phyloP scores from a whole-genome alignment of 2,329 filamentous ascomycete genomes.

The Xylaria sp. region DNA sequence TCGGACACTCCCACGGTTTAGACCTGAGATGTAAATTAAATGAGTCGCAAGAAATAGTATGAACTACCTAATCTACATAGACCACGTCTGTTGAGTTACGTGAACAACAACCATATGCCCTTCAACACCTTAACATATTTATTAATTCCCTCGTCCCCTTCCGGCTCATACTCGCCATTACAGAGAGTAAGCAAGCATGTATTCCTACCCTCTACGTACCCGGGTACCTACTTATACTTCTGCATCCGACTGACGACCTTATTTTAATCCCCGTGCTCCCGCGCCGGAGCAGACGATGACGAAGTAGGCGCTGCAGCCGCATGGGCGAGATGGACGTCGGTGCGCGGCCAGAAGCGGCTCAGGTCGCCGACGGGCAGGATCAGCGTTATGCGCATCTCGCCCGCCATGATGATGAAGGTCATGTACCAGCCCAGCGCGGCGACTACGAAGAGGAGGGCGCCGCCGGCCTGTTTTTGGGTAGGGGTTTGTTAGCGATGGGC shows the following conservation, averaged over 20 bases:
- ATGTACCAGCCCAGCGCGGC: conserved; percentile 63
- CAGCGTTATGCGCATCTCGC: conserved; percentile 62
- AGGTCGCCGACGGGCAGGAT: conserved; percentile 63
- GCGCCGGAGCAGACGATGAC: background rate
- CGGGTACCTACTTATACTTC: no score
- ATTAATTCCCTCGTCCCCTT: background rate
- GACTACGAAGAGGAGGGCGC: conserved; percentile 58
- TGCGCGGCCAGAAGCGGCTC: conserved; percentile 59
- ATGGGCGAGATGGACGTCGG: conserved; percentile 49
- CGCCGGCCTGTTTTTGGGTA: conserved; percentile 48
- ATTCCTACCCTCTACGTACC: background rate
- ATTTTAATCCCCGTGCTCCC: conserved; percentile 27
- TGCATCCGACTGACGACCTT: no score
- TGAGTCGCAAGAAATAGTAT: background rate
- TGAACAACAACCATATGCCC: background rate
- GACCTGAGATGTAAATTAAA: background rate
- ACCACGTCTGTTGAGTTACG: background rate
- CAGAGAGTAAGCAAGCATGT: no score
- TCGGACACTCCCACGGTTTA: background rate
- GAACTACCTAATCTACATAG: background rate
- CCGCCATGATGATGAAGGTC: conserved; percentile 64
- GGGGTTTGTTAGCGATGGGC: background rate
- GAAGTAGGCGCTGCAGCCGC: background rate
- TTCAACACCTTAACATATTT: background rate
- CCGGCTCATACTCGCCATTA: no score